Conservation (phyloP, 768 basidiomycete species). For the Mycena belliarum region DNA sequence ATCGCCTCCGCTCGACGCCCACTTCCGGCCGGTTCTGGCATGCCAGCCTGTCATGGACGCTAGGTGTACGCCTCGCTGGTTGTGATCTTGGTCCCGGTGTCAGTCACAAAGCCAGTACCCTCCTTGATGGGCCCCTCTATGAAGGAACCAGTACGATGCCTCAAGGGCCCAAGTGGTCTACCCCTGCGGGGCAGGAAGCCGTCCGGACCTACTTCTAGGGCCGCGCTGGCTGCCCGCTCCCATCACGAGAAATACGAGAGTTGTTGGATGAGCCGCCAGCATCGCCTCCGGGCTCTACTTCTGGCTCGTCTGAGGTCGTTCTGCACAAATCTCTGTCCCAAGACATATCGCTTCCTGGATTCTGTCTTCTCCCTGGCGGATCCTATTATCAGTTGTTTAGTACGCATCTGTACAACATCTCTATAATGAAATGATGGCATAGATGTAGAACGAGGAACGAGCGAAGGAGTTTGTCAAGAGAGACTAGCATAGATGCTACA, state of each 20-base stretch:
- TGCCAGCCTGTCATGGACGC: constrained; percentile 7
- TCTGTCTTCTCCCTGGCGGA: too few relatives aligned
- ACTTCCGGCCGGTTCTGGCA: constrained; percentile 13
- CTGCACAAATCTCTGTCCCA: too few relatives aligned
- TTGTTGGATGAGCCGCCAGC: neutral
- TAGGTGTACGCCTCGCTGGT: constrained; percentile 8
- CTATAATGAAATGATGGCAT: too few relatives aligned
- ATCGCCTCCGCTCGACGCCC: neutral
- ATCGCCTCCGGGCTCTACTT: neutral
- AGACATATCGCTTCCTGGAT: too few relatives aligned
- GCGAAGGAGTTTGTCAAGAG: too few relatives aligned
- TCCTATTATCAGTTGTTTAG: too few relatives aligned
- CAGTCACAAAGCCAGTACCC: neutral
- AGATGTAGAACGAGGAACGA: too few relatives aligned
- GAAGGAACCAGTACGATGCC: neutral
- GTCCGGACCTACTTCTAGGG: constrained; percentile 6
- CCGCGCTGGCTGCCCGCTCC: neutral
- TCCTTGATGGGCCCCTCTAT: neutral
- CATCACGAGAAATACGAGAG: neutral
- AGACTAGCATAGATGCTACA: too few relatives aligned
- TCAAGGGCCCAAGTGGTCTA: constrained; percentile 2
- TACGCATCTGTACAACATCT: too few relatives aligned
- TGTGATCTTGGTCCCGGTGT: neutral
- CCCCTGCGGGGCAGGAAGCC: constrained; percentile 4
- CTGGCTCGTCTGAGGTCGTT: neutral